A percentile compares a stretch with the other conserved stretches of the same genome.
These are phyloP conservation scores for Vitis vinifera DNA, from an alignment of 164 flowering plant species.

Conservation along the genomic window ASM3070453v1 NC_081809.1:319501-320000, in stretches of 20 bases:
- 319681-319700: background rate
- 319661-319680: slow-evolving; percentile 16
- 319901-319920: too few species aligned
- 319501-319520: background rate
- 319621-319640: slow-evolving; percentile 90
- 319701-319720: background rate
- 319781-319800: background rate
- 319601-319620: slow-evolving; percentile 88
- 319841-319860: background rate
- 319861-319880: too few species aligned
- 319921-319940: too few species aligned
- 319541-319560: background rate
- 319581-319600: slow-evolving; percentile 98
- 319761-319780: background rate
- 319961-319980: too few species aligned
- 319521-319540: background rate
- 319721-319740: background rate
- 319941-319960: too few species aligned
- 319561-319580: slow-evolving; percentile 79
- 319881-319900: too few species aligned
- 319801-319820: background rate
- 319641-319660: slow-evolving; percentile 83
- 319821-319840: background rate
- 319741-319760: slow-evolving; percentile 1
- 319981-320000: too few species aligned